Evolutionary conservation across 805 yeast species (phyloP).

Genomic region (Ascoidea tarda): DNA sequence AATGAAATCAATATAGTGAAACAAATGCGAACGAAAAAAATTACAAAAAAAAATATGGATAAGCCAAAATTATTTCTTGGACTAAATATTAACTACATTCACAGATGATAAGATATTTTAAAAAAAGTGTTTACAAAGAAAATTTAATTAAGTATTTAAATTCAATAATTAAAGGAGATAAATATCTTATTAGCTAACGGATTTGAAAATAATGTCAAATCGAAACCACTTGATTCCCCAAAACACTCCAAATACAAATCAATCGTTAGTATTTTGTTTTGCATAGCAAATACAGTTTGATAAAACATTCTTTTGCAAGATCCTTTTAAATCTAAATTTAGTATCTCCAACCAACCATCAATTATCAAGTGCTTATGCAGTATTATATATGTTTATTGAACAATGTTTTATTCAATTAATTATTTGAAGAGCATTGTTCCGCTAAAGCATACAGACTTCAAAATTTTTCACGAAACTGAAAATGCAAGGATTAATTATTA

Average conservation of each 20-base stretch:
- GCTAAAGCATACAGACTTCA: neutral
- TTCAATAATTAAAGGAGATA: neutral
- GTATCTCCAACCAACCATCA: neutral
- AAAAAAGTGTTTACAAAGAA: neutral
- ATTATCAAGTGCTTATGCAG: neutral
- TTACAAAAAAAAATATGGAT: too few relatives aligned
- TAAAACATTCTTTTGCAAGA: neutral
- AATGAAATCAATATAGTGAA: too few relatives aligned
- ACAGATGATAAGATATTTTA: neutral
- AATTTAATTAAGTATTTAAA: too few relatives aligned
- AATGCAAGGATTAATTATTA: neutral
- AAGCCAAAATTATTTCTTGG: too few relatives aligned
- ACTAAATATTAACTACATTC: too few relatives aligned
- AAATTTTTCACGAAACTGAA: neutral
- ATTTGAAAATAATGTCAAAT: neutral
- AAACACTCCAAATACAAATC: conserved; percentile 1
- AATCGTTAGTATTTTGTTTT: conserved; percentile 3
- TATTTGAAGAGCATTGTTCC: neutral
- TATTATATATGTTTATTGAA: neutral
- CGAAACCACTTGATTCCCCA: neutral
- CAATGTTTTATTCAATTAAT: neutral
- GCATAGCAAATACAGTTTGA: conserved; percentile 5
- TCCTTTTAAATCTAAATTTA: neutral
- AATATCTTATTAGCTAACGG: neutral
- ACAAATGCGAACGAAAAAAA: too few relatives aligned